Conservation (phyloP, 768 basidiomycete species). For the Lactarius akahatsu region DNA sequence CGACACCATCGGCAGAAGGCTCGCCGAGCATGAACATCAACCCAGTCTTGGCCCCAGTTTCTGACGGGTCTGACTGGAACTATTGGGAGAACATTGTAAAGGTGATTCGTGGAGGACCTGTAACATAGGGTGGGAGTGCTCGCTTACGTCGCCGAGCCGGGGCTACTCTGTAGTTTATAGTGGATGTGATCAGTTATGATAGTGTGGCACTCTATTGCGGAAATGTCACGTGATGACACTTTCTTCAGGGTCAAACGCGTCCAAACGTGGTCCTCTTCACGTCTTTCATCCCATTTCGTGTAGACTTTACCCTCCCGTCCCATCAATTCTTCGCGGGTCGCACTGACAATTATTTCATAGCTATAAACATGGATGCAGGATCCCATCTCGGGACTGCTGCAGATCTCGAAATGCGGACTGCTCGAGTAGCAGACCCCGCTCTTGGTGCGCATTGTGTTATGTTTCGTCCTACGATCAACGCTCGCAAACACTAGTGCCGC, state of each 20-base stretch:
- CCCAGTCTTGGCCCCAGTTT: conserved; percentile 2
- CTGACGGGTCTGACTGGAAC: conserved; percentile 28
- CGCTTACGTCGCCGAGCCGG: neutral
- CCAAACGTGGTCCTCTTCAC: neutral
- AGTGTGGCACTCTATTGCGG: neutral
- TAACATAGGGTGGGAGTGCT: conserved; percentile 1
- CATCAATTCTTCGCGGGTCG: neutral
- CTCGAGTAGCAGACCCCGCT: conserved; percentile 71
- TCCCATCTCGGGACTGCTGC: conserved; percentile 47
- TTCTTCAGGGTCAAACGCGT: conserved; percentile 23
- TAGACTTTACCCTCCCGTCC: conserved; percentile 7
- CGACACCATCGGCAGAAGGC: conserved; percentile 10
- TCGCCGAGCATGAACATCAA: conserved; percentile 3
- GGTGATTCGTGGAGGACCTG: conserved; percentile 29
- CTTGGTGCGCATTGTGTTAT: conserved; percentile 47
- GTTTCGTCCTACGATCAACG: conserved; percentile 12
- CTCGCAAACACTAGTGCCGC: conserved; percentile 1
- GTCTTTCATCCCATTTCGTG: conserved; percentile 11
- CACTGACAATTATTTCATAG: neutral
- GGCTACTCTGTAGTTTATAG: neutral
- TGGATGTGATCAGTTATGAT: neutral
- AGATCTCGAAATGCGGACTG: conserved; percentile 70
- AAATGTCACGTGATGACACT: conserved; percentile 19
- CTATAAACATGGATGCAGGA: conserved; percentile 43
- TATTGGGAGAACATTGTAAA: conserved; percentile 31